These are phyloP conservation scores for Grammothele lineata DNA, from an alignment of 768 basidiomycete species.

Conservation along the genomic window DNA sequence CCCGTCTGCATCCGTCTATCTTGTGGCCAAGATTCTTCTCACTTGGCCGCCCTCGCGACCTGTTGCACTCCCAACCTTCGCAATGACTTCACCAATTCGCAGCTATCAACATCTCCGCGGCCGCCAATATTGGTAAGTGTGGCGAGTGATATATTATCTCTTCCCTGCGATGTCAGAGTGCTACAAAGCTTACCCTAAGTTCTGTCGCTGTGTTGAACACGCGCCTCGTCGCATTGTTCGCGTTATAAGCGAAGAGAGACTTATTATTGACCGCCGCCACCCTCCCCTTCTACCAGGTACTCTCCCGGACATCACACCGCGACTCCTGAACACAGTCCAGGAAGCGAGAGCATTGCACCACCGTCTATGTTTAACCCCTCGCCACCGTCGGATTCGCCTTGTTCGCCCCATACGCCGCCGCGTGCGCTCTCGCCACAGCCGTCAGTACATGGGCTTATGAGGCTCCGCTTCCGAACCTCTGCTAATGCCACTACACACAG, in stretches of 20 bases:
- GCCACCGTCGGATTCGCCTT: not conserved
- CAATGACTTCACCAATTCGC: too few relatives aligned
- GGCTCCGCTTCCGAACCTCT: too few relatives aligned
- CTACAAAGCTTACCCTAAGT: too few relatives aligned
- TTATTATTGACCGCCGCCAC: conserved; percentile 9
- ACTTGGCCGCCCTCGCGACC: too few relatives aligned
- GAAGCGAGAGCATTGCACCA: too few relatives aligned
- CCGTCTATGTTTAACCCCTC: not conserved
- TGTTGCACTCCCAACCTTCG: too few relatives aligned
- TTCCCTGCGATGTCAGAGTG: too few relatives aligned
- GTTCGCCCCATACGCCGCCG: not conserved
- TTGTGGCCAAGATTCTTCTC: too few relatives aligned
- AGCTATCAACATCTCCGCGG: too few relatives aligned
- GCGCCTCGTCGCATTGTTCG: not conserved
- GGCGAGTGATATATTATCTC: not conserved
- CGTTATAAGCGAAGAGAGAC: not conserved
- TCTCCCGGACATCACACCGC: not conserved
- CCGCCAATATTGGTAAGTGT: too few relatives aligned
- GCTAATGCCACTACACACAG: too few relatives aligned
- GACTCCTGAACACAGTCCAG: too few relatives aligned
- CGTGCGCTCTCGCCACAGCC: conserved; percentile 3
- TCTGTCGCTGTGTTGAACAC: not conserved
- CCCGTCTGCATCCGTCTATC: not conserved
- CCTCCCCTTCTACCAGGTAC: not conserved
- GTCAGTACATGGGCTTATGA: not conserved